Conservation (phyloP, 805 yeast species). For the Metschnikowia koreensis region DNA sequence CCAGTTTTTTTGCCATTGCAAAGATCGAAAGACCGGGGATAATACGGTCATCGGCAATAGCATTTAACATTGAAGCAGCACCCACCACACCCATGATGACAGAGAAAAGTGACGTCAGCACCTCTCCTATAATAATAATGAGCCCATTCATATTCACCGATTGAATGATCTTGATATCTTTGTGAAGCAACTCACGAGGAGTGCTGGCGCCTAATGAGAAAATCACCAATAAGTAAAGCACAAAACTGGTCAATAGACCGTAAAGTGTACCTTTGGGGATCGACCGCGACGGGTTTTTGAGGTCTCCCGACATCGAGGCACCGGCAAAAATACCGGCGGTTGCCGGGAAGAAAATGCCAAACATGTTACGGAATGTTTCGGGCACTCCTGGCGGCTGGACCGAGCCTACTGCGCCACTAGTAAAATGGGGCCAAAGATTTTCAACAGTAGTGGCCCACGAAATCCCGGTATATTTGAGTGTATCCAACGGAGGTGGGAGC, state of each 20-base stretch:
- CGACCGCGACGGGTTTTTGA: conserved; percentile 78
- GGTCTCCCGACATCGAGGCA: conserved; percentile 96
- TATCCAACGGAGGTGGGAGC: conserved; percentile 46
- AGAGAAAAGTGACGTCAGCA: conserved; percentile 86
- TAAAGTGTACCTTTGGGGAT: conserved; percentile 92
- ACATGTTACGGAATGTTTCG: conserved; percentile 80
- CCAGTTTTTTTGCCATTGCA: conserved; percentile 38
- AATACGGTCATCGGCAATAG: conserved; percentile 84
- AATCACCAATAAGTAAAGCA: conserved; percentile 77
- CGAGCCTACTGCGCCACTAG: conserved; percentile 92
- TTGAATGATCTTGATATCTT: conserved; percentile 83
- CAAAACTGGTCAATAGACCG: conserved; percentile 77
- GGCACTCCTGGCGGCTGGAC: conserved; percentile 43
- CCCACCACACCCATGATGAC: conserved; percentile 95
- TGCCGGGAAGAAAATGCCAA: conserved; percentile 97
- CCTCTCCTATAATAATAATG: conserved; percentile 81
- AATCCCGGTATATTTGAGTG: conserved; percentile 63
- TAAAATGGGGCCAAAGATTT: conserved; percentile 77
- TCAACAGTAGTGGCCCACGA: conserved; percentile 61
- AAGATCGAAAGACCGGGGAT: conserved; percentile 75
- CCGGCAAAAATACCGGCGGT: conserved; percentile 99
- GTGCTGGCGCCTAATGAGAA: conserved; percentile 74
- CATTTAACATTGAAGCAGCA: conserved; percentile 87
- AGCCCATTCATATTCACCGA: conserved; percentile 68
- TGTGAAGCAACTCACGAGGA: conserved; percentile 73